Evolutionary conservation across 345 rosid genomes (phyloP).

Genomic region (Hirschfeldia incana): DNA sequence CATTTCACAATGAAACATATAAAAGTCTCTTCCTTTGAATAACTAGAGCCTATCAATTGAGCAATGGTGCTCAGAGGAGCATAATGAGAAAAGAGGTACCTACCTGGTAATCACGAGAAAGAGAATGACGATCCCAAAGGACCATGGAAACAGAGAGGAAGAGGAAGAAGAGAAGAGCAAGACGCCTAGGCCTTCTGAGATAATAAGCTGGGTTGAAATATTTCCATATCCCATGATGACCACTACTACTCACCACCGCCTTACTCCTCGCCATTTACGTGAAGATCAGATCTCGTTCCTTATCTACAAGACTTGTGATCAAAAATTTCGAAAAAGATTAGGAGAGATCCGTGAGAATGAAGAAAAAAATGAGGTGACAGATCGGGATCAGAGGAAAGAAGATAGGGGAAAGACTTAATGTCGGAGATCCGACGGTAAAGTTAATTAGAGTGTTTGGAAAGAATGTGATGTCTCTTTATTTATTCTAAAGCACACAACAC

Average conservation of each 20-base stretch:
- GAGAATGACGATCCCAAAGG: conserved; percentile 92
- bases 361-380: background rate
- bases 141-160: conserved; percentile 59
- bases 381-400: background rate
- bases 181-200: conserved; percentile 67
- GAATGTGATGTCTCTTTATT: background rate
- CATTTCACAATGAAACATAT: background rate
- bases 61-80: background rate
- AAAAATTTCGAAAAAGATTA: background rate
- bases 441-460: background rate
- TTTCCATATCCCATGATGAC: conserved; percentile 44
- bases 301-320: background rate
- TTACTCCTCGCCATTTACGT: conserved; percentile 38
- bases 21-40: background rate
- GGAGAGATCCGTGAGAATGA: background rate
- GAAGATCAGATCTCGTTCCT: background rate
- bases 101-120: conserved; percentile 72
- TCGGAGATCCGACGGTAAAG: background rate
- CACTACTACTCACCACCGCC: conserved; percentile 6
- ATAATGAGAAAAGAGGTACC: too few relatives aligned
- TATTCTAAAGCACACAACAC: background rate
- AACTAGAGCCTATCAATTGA: background rate
- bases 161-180: conserved; percentile 64
- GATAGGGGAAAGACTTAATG: background rate
- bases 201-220: conserved; percentile 73